These are phyloP conservation scores for Brassica incana DNA, from an alignment of 345 rosid species.

Conservation along the genomic window DNA sequence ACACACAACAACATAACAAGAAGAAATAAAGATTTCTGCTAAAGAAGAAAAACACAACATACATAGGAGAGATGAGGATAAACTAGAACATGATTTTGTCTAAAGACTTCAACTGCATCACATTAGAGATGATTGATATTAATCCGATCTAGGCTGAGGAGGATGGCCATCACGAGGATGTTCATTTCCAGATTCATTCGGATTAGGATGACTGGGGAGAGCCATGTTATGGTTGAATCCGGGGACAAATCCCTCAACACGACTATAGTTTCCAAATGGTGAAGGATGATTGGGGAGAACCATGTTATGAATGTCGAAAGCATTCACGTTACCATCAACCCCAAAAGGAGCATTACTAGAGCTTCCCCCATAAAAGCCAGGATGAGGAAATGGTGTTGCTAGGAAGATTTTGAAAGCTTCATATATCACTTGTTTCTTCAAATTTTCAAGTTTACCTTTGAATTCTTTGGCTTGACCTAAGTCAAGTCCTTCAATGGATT, in stretches of 20 bases:
- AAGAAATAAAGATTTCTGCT: neutral
- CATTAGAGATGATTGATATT: neutral
- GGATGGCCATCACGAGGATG: conserved; percentile 11
- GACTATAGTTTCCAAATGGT: neutral
- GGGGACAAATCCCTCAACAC: neutral
- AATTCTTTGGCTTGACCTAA: conserved; percentile 39
- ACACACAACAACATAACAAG: neutral
- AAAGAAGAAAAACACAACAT: neutral
- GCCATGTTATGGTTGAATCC: neutral
- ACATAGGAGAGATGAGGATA: neutral
- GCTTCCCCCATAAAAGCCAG: conserved; percentile 12
- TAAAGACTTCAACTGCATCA: neutral
- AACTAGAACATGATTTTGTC: neutral
- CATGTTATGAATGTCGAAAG: neutral
- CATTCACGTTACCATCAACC: conserved; percentile 3
- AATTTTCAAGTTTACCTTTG: conserved; percentile 38
- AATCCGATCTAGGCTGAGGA: conserved; percentile 1
- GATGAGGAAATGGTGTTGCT: neutral
- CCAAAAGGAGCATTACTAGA: conserved; percentile 19
- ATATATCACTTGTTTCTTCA: conserved; percentile 43
- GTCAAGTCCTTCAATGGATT: conserved; percentile 42
- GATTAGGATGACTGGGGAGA: neutral
- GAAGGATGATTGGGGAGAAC: neutral
- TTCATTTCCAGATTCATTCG: conserved; percentile 12
- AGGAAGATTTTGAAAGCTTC: conserved; percentile 32